Conservation (phyloP, 345 rosid genomes). For the Citrus cavaleriei region DNA sequence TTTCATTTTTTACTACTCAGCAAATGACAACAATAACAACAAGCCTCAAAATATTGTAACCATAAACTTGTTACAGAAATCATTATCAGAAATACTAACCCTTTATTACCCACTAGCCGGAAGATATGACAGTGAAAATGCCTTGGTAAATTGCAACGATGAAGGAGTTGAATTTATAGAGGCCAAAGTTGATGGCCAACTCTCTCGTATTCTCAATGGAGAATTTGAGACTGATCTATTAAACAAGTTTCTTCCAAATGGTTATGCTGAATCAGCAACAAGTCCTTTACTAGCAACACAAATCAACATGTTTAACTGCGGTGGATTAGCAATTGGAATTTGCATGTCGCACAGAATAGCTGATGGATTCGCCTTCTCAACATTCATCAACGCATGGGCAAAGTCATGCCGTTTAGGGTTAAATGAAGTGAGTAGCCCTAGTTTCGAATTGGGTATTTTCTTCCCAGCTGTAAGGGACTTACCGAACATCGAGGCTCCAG, state of each 20-base stretch:
- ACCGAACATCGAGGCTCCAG: background rate
- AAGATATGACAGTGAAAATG: background rate
- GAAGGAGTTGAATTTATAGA: slow-evolving; percentile 20
- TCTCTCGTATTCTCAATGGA: slow-evolving; percentile 8
- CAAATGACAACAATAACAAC: background rate
- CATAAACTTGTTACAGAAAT: background rate
- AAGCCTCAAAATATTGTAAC: background rate
- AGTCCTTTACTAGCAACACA: slow-evolving; percentile 17
- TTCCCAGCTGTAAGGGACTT: background rate
- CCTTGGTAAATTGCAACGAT: slow-evolving; percentile 14
- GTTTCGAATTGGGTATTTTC: background rate
- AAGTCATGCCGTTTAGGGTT: background rate
- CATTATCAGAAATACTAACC: slow-evolving; percentile 12
- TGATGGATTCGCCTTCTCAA: slow-evolving; percentile 12
- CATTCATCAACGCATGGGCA: slow-evolving; percentile 10
- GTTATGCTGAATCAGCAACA: slow-evolving; percentile 3
- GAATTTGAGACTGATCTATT: background rate
- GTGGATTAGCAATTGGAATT: slow-evolving; percentile 16
- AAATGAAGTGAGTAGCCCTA: background rate
- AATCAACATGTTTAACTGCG: slow-evolving; percentile 16
- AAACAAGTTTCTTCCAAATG: slow-evolving; percentile 6
- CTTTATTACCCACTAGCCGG: slow-evolving; percentile 8
- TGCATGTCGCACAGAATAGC: slow-evolving; percentile 17
- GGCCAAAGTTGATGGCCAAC: slow-evolving; percentile 14
- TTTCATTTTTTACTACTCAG: background rate